Evolutionary conservation across 306 rosid species (phyloP), one percentile per base, ranked within the genome.

Genomic region (Lotus japonicus): DNA sequence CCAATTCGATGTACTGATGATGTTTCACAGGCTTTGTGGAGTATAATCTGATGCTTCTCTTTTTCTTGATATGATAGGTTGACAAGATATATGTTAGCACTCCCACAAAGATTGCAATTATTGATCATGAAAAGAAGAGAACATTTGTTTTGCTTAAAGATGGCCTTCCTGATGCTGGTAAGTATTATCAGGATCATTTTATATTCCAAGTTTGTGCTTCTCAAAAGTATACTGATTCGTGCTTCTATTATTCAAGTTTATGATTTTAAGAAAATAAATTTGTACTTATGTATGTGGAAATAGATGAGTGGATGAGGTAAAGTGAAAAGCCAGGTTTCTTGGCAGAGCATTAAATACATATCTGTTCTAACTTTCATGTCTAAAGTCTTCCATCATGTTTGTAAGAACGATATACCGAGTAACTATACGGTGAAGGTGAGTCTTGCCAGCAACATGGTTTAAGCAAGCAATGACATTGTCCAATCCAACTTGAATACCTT

Each of bases 161-260:
- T 75, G 99, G 99, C 38, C 97, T 95, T 85, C 96, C 97, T 70
- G 99, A 95, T 95, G 99, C 97, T 23, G 99, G 99, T 95, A 60
- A 85, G 85, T 55, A 48, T 72, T 42, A 51, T 65, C 58, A 44
- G n/a, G 48, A 46, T 31, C 77, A 74, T 58, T 60, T 75, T 62
- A 31, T 31, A 31, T 31, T 31, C 7, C 36, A 31, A 31, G 36
- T 31, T 31, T 31, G 36, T 5, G 36, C 36, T 31, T 0, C 36
- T 31, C 36, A 31, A 31, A 31, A 31, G 36, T 31, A 31, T 31
- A 31, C 36, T 31, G 7, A 31, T 31, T 31, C 1, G 36, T 31
- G 36, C 36, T 31, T 31, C 36, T 2, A 31, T 31, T 31, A 31
- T 31, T 31, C 7, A 31, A 31, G 7, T 31, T 31, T 31, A 5